Evolutionary conservation across 1,284 basidiomycete species (phyloP), one percentile per base, ranked within the genome.

Genomic region (Papiliotrema flavescens): DNA sequence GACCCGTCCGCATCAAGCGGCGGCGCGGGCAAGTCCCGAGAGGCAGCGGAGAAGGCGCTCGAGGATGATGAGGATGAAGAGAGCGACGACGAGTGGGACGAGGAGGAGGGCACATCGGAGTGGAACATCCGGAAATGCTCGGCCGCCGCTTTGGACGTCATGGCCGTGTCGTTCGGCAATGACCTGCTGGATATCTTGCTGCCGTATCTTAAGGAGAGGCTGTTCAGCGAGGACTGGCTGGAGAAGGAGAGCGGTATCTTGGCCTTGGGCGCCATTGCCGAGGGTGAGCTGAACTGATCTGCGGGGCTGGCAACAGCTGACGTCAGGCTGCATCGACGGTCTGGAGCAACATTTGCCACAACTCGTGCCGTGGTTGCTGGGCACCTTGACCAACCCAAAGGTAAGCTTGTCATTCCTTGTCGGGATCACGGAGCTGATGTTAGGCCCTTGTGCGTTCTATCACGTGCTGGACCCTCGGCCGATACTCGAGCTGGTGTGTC

Each of bases 101-200:
- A 93, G 9, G 95, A 98, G 61, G 95, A 98, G 69, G 89, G 90
- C 79, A 87, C 89, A n/a, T 94, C 92, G 9, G 93, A 98, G 74
- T 99, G 96, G 96, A 98, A 98, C 77, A 80, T 98, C 60, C 84
- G 96, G 62, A 99, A 99, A 79, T 99, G 96, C 73, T 92, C 92
- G 1, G 96, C 96, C 0, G 96, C 96, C 0, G 96, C 96, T 1
- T 81, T 99, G 55, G 96, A 99, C 74, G 95, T 99, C 19, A 85
- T 98, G 61, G 93, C 94, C 1, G 91, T 98, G 26, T 85, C 90
- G 50, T 98, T 97, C 68, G 86, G 86, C 46, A 83, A 83, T 26
- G 91, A 95, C 55, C 79, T 98, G 46, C 79, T 98, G 64, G 88
- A 89, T 63, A 89, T 96, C 41, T 80, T 98, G 20, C 81, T 98